Conservation (phyloP, 23 red algal species). For the Chondrus crispus region DNA sequence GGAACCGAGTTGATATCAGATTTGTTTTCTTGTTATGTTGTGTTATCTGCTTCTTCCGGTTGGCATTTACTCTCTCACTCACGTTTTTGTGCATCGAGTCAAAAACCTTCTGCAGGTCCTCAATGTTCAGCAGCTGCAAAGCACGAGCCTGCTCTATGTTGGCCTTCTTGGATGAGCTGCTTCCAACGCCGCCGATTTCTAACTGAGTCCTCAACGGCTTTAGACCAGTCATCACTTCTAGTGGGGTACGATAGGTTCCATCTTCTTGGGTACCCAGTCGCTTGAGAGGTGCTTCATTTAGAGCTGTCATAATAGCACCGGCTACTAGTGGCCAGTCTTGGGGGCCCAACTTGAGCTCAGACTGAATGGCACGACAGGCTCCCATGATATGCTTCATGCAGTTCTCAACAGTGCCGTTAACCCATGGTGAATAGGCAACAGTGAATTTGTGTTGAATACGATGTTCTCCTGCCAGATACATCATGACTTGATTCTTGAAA, state of each 20-base stretch:
- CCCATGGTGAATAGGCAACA: slow-evolving; percentile 33
- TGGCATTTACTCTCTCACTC: background rate
- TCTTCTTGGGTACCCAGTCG: background rate
- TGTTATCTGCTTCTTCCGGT: background rate
- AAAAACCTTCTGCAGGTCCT: background rate
- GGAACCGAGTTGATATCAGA: background rate
- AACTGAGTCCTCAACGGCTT: background rate
- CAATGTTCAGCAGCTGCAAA: background rate
- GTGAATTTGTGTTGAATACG: background rate
- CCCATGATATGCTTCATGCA: background rate
- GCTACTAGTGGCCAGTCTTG: background rate
- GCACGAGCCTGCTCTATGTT: background rate
- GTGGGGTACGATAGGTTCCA: slow-evolving; percentile 11
- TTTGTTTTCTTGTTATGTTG: slow-evolving; percentile 32
- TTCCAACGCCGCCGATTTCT: background rate
- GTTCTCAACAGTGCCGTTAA: slow-evolving; percentile 17
- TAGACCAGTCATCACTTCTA: slow-evolving; percentile 30
- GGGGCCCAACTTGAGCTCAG: slow-evolving; percentile 4
- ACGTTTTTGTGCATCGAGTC: slow-evolving; percentile 1
- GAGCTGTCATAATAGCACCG: background rate
- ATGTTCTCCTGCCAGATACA: background rate
- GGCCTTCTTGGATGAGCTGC: background rate
- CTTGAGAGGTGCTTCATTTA: background rate
- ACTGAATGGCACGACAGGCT: background rate
- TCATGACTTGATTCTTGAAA: slow-evolving; percentile 16